Conservation (phyloP, 1,139 yeast genomes). For the Yamadazyma atmosphaerica region DNA sequence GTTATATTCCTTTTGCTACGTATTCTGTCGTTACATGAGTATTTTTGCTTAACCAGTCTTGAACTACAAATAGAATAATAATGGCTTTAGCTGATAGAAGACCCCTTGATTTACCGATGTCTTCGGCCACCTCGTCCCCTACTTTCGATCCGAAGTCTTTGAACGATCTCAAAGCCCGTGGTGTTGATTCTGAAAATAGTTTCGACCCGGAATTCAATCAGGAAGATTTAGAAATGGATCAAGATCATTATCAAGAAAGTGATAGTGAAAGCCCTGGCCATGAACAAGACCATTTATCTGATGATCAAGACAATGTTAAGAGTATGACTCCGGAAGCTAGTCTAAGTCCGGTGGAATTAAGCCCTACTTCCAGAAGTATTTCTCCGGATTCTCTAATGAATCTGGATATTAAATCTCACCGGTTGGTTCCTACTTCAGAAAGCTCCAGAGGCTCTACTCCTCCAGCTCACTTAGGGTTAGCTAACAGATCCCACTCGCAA, state of each 20-base stretch:
- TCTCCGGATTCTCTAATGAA: slow-evolving; percentile 47
- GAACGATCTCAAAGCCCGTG: slow-evolving; percentile 18
- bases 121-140: slow-evolving; percentile 42
- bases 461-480: slow-evolving; percentile 5
- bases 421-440: slow-evolving; percentile 21
- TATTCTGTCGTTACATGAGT: neutral
- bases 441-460: slow-evolving; percentile 36
- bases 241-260: slow-evolving; percentile 3
- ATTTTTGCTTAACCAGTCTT: neutral
- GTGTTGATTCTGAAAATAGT: slow-evolving; percentile 6
- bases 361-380: slow-evolving; percentile 44
- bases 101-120: slow-evolving; percentile 48
- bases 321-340: slow-evolving; percentile 23
- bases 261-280: slow-evolving; percentile 10
- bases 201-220: neutral
- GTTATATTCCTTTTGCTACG: neutral
- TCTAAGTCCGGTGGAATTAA: slow-evolving; percentile 26
- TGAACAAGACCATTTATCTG: slow-evolving; percentile 7
- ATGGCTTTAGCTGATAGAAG: slow-evolving; percentile 63
- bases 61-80: neutral
- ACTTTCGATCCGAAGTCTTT: slow-evolving; percentile 46
- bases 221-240: neutral
- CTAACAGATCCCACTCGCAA: neutral
- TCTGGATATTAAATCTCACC: slow-evolving; percentile 19
- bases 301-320: slow-evolving; percentile 16